Percentiles rank a stretch among this genome's conserved stretches.
phyloP scores from a whole-genome alignment of 495 filamentous ascomycete species.

The Aspergillus funiculosus region DNA sequence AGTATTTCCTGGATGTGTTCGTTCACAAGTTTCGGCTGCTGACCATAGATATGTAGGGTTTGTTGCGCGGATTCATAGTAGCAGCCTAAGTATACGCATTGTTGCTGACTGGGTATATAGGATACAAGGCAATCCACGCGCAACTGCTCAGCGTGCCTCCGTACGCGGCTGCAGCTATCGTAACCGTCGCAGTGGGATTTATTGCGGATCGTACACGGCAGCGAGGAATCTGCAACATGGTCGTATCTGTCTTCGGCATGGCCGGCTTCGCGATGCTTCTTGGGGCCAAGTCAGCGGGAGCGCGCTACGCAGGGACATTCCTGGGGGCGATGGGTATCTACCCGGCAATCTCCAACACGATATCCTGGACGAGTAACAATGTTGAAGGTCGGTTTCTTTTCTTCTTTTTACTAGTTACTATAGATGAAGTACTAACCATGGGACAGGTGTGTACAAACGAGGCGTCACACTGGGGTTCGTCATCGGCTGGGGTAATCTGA shows the following conservation, averaged over 20 bases:
- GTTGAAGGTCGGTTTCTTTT: conserved; percentile 52
- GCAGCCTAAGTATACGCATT: too few relatives aligned
- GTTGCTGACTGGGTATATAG: too few relatives aligned
- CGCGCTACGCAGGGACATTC: conserved; percentile 80
- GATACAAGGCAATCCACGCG: conserved; percentile 62
- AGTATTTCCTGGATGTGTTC: too few relatives aligned
- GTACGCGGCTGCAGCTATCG: conserved; percentile 72
- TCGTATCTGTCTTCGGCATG: conserved; percentile 63
- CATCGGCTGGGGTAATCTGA: conserved; percentile 90
- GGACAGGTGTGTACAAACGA: conserved; percentile 78
- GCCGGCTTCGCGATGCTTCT: conserved; percentile 77
- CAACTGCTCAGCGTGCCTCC: conserved; percentile 86
- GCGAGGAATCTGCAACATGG: conserved; percentile 79
- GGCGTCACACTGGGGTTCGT: conserved; percentile 82
- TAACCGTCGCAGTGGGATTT: conserved; percentile 73
- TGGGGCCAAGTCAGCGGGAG: conserved; percentile 47
- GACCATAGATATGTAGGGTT: too few relatives aligned
- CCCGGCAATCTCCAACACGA: conserved; percentile 85
- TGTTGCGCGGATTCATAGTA: background rate
- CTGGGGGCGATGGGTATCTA: conserved; percentile 88
- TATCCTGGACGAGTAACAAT: conserved; percentile 87
- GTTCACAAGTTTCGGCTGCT: conserved; percentile 7
- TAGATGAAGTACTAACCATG: conserved; percentile 7
- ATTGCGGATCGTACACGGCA: conserved; percentile 71
- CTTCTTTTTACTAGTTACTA: background rate